Conservation (phyloP, 768 basidiomycete species). For the Suillus subluteus region DNA sequence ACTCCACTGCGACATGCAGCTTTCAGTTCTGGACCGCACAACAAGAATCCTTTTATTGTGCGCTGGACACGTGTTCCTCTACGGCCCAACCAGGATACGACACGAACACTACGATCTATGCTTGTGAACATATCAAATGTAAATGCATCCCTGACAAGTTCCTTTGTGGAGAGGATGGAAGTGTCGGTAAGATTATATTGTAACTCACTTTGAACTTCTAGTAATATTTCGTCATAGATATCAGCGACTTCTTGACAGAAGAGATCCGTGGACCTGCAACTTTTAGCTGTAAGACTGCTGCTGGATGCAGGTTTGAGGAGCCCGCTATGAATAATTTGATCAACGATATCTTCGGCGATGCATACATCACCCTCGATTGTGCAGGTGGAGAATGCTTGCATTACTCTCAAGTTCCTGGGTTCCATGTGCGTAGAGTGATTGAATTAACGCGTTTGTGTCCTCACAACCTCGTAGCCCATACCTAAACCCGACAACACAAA, state of each 20-base stretch:
- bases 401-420: constrained; percentile 94
- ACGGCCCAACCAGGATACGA: constrained; percentile 53
- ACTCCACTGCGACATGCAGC: constrained; percentile 62
- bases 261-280: constrained; percentile 89
- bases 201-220: background rate
- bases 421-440: constrained; percentile 48
- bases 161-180: constrained; percentile 94
- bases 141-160: constrained; percentile 92
- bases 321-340: constrained; percentile 97
- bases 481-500: constrained; percentile 80
- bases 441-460: background rate
- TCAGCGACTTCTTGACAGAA: constrained; percentile 89
- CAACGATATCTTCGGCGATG: constrained; percentile 90
- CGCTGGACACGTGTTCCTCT: constrained; percentile 70
- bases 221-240: constrained; percentile 55
- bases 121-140: constrained; percentile 85
- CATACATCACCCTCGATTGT: constrained; percentile 85
- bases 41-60: constrained; percentile 96
- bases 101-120: constrained; percentile 74
- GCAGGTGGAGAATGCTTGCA: constrained; percentile 93
- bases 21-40: constrained; percentile 99
- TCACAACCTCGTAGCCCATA: constrained; percentile 53
- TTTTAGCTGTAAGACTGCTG: constrained; percentile 75
- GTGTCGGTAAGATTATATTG: constrained; percentile 69
- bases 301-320: constrained; percentile 90